These are phyloP conservation scores for Calophaca sinica DNA, from an alignment of 306 rosid genomes.

Conservation along the genomic window DNA sequence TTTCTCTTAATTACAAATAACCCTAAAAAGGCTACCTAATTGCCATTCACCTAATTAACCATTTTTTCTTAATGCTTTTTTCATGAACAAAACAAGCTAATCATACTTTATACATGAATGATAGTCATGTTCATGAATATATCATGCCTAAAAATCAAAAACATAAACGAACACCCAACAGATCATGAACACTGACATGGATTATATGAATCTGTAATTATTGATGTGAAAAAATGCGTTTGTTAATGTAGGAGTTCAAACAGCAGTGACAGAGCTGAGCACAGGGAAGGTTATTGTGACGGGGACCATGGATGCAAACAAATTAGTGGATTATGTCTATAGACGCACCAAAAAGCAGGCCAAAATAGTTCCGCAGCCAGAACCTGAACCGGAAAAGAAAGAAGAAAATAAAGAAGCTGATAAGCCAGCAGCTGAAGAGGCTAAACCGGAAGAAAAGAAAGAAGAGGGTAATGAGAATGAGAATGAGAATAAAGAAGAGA, in stretches of 20 bases:
- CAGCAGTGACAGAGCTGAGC: conserved; percentile 61
- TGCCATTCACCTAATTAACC: background rate
- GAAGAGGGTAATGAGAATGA: conserved; percentile 44
- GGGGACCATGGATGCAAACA: conserved; percentile 83
- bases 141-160: background rate
- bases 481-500: conserved; percentile 1
- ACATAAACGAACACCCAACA: background rate
- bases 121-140: background rate
- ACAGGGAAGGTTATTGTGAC: conserved; percentile 80
- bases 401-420: conserved; percentile 54
- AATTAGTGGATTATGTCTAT: conserved; percentile 79
- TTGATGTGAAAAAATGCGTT: conserved; percentile 31
- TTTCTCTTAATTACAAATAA: too few species aligned
- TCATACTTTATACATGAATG: conserved; percentile 37
- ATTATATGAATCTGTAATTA: background rate
- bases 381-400: conserved; percentile 50
- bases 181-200: too few species aligned
- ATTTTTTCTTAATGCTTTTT: conserved; percentile 15
- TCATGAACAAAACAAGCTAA: conserved; percentile 18
- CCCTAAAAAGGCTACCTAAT: too few species aligned
- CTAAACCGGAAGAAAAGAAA: conserved; percentile 51
- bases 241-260: conserved; percentile 71
- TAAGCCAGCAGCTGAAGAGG: conserved; percentile 56
- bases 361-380: conserved; percentile 74
- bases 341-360: conserved; percentile 86